Base-by-base conservation (phyloP, 2,329 filamentous ascomycete species). In the Westerdykella ornata region DNA sequence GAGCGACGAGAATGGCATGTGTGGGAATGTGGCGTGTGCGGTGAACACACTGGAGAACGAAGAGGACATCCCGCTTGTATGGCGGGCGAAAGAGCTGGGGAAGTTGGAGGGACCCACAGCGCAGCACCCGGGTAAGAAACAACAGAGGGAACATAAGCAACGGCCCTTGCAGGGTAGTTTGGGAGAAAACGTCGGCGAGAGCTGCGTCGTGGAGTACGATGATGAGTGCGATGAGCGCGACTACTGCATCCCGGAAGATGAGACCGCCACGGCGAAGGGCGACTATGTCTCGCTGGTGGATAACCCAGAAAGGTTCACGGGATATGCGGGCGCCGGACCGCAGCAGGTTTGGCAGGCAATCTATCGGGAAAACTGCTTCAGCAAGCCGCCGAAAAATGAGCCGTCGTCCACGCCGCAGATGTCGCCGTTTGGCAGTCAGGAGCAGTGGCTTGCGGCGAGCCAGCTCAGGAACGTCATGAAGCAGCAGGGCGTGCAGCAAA, bases 201-300 rank as follows among this genome's bases (percentile, higher is more conserved):
- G 87, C 65, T 98, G 92, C 63, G 88, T 98, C 35, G 83, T 97
- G 14, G 92, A 98, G 69, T 94, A 94, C 61, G 90, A 97, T 58
- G 90, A 96, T 59, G 90, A 96, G 67, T 95, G 88, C 67, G 90
- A 97, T 69, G 85, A 96, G 53, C 80, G 92, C 51, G 92, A 98
- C 64, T 98, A 97, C 67, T 98, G 92, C 68, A 80, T 97, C 4
- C 88, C 88, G 1, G 92, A 98, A 56, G 92, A 98, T 61, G 89
- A 97, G 69, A 86, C 85, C 57, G 81, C 84, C 5, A 76, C 76
- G 37, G 84, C 78, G 8, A 95, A 95, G 67, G 92, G 92, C 31
- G 92, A 97, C 72, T 98, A 98, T 63, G 92, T 98, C 56, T 94
- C 87, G 67, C 73, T 98, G 52, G 74, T 94, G 37, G 84, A 88